Conservation (phyloP, 2,329 filamentous ascomycete species). For the Zymoseptoria passerinii region DNA sequence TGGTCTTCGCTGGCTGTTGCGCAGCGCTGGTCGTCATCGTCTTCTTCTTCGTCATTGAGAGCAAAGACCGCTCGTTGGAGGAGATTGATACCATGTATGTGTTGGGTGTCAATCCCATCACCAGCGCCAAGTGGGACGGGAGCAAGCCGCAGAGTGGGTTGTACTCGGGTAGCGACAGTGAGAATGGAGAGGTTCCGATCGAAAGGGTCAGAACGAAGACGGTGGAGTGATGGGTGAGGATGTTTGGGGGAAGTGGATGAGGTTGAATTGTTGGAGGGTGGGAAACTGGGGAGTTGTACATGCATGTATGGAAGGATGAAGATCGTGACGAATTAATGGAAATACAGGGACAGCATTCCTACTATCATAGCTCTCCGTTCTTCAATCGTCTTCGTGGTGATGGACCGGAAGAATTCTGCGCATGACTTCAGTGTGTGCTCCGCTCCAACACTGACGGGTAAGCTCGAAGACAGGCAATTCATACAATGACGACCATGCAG, state of each 20-base stretch:
- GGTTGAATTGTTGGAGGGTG: too few relatives aligned
- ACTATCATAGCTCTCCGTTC: neutral
- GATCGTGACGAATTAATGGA: neutral
- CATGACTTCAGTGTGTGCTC: too few relatives aligned
- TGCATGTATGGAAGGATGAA: neutral
- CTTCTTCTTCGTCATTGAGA: conserved; percentile 35
- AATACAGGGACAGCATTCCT: neutral
- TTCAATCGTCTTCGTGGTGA: too few relatives aligned
- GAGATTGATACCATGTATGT: conserved; percentile 37
- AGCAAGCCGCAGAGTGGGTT: conserved; percentile 22
- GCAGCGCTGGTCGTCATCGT: conserved; percentile 27
- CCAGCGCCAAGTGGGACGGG: conserved; percentile 25
- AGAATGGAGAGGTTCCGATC: conserved; percentile 3
- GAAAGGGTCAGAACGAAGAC: conserved; percentile 13
- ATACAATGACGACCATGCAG: too few relatives aligned
- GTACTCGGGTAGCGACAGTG: conserved; percentile 11
- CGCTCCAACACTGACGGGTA: too few relatives aligned
- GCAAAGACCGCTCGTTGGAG: conserved; percentile 31
- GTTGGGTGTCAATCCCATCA: conserved; percentile 27
- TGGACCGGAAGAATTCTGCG: too few relatives aligned
- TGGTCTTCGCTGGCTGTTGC: conserved; percentile 33
- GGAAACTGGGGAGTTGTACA: neutral
- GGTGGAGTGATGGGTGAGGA: conserved; percentile 10
- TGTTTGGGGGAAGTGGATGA: neutral
- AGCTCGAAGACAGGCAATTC: too few relatives aligned